Evolutionary conservation across 306 rosid genomes (phyloP), one percentile per base, ranked within the genome.

Genomic region (Rosa rugosa): DNA sequence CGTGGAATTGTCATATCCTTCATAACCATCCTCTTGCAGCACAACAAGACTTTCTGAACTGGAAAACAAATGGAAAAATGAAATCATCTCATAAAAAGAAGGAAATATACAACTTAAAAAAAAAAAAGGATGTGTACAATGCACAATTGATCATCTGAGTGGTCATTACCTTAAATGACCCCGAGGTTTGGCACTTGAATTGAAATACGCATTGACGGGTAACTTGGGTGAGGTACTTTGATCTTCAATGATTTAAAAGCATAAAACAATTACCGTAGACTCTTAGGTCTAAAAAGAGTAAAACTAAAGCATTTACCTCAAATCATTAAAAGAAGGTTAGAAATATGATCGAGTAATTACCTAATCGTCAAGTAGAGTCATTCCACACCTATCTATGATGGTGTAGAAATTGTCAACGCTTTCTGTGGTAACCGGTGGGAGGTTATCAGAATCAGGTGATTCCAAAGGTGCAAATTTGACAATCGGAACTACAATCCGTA

Each of bases 161-260:
- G 27, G 27, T 25, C 27, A 25, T 25, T 25, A 25, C 27, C 27
- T 25, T 25, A 95, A 87, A 92, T 95, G 99, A 95, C 80, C 77
- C 96, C 89, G 65, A 95, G 92, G 87, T 91, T 95, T 69, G 99
- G 99, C 82, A 95, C 97, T 93, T 93, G 98, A 86, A 93, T 81
- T 71, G 96, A 93, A 64, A 93, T 53, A 79, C 92, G 88, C 63
- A 97, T 95, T 64, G 98, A 88, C 3, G 98, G 99, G 64, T 89
- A 93, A 79, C 87, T 88, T 60, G 99, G 99, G 82, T 95, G 98
- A 65, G 97, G 97, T 79, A 95, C 92, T 87, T 90, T 93, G 77
- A 95, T 91, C 99, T 95, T 81, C 72, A 80, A 54, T 47, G 72
- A 76, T 70, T 31, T 64, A 59, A 75, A 66, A 79, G 46, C 34